Base-by-base conservation (phyloP, 331 rosid species). In the Quercus phellos region DNA sequence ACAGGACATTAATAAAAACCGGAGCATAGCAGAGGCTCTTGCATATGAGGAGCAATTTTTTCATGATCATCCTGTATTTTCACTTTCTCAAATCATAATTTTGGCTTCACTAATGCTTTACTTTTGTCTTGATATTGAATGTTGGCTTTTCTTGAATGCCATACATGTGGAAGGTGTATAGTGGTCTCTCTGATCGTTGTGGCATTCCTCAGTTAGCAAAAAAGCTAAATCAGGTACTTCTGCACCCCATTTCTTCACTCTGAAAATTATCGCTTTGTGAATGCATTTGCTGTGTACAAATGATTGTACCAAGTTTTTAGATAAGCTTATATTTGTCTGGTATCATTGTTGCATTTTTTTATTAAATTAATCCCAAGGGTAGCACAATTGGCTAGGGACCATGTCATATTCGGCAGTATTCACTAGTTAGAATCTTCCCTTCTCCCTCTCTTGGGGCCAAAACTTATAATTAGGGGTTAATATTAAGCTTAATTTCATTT, bases 131-230 rank as follows among this genome's bases (percentile, higher is more conserved):
- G 51, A 83, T n/a, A 56, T 61, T 61, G n/a, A 26, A 27, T 61
- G 4, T 66, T 18, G 18, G 51, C 18, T 16, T 66, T 34, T 66
- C 17, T 18, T 66, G 13, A 17, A 32, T 66, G 71, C 6, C 51
- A 34, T 32, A 16, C 71, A 34, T 66, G 24, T 66, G 71, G 55
- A 70, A 95, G 99, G 90, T 93, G 58, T 95, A 95, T 87, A 89
- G 89, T 83, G 85, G 93, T 76, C 85, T 95, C 60, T 90, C 94
- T 54, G 98, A 93, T 84, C 86, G 90, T 59, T 93, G 99, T 19
- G 97, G 99, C 53, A 80, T 95, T 81, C 93, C 99, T 74, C 99
- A 89, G 78, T 83, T 95, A 84, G 99, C 98, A n/a, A 91, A 90
- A 89, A 90, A 86, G 80, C 88, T 95, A 90, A 95, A 95, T 86